These are phyloP conservation scores for Clarkia xantiana DNA, from an alignment of 345 rosid genomes.

Conservation along the genomic window DNA sequence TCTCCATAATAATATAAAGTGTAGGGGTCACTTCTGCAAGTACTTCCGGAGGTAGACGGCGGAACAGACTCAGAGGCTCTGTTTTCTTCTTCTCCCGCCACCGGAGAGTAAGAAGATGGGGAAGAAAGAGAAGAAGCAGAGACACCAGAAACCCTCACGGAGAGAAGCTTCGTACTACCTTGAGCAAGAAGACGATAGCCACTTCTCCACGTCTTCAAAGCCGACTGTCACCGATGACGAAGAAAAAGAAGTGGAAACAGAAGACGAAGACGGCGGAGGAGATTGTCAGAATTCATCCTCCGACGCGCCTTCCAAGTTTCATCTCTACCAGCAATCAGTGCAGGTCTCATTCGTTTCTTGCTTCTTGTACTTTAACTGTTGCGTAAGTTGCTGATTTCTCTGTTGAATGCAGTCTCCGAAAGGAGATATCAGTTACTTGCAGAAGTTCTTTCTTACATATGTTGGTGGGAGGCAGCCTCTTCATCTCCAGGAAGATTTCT, in stretches of 20 bases:
- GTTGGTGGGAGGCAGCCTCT: slow-evolving; percentile 75
- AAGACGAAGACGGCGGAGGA: slow-evolving; percentile 15
- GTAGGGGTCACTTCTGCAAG: too few species aligned
- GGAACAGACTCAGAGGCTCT: too few species aligned
- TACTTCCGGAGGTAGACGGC: too few species aligned
- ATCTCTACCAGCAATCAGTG: slow-evolving; percentile 71
- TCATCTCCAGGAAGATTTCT: slow-evolving; percentile 90
- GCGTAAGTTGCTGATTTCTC: neutral
- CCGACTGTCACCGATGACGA: slow-evolving; percentile 13
- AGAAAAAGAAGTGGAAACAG: slow-evolving; percentile 9
- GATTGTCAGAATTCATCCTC: slow-evolving; percentile 16
- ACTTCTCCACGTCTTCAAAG: slow-evolving; percentile 14
- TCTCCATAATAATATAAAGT: too few species aligned
- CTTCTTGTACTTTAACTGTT: neutral
- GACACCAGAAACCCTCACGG: slow-evolving; percentile 27
- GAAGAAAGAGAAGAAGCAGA: slow-evolving; percentile 59
- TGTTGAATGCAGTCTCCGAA: slow-evolving; percentile 52
- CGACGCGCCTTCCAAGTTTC: slow-evolving; percentile 60
- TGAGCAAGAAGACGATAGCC: slow-evolving; percentile 14
- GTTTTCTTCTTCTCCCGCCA: too few species aligned
- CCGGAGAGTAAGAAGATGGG: slow-evolving; percentile 29
- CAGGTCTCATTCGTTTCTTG: slow-evolving; percentile 29
- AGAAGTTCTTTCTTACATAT: slow-evolving; percentile 71
- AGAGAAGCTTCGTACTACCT: slow-evolving; percentile 32
- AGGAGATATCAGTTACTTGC: slow-evolving; percentile 85